These are phyloP conservation scores for Salvia miltiorrhiza DNA, from an alignment of 257 asterid species.

Conservation along the genomic window DNA sequence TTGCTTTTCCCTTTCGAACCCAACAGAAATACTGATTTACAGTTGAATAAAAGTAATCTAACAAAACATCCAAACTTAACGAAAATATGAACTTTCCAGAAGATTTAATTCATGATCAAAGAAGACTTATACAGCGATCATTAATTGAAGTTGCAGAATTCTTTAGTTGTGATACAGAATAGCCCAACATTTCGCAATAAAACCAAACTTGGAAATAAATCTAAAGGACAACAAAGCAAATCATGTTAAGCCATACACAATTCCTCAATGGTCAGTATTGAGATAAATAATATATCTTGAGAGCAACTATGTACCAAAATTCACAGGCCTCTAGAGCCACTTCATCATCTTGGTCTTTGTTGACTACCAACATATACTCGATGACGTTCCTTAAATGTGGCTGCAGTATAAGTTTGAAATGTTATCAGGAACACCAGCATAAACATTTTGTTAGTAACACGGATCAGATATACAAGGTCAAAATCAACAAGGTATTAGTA, in stretches of 20 bases:
- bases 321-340: constrained; percentile 99
- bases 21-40: background rate
- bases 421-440: constrained; percentile 29
- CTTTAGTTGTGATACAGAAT: background rate
- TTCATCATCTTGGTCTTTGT: constrained; percentile 87
- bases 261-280: constrained; percentile 49
- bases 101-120: background rate
- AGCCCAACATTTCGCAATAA: background rate
- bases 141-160: background rate
- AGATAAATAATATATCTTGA: background rate
- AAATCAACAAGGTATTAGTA: background rate
- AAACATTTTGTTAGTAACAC: background rate
- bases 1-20: background rate
- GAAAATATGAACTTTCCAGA: background rate
- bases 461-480: background rate
- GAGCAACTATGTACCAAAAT: constrained; percentile 60
- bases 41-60: background rate
- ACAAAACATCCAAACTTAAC: background rate
- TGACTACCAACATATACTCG: constrained; percentile 85
- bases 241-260: background rate
- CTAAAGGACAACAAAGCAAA: background rate
- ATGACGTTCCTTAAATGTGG: constrained; percentile 84
- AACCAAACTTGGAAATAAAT: constrained; percentile 8
- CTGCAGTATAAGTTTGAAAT: constrained; percentile 46
- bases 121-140: background rate